phyloP scores from a whole-genome alignment of 2,329 filamentous ascomycete species.

The Periconia sp. region DNA sequence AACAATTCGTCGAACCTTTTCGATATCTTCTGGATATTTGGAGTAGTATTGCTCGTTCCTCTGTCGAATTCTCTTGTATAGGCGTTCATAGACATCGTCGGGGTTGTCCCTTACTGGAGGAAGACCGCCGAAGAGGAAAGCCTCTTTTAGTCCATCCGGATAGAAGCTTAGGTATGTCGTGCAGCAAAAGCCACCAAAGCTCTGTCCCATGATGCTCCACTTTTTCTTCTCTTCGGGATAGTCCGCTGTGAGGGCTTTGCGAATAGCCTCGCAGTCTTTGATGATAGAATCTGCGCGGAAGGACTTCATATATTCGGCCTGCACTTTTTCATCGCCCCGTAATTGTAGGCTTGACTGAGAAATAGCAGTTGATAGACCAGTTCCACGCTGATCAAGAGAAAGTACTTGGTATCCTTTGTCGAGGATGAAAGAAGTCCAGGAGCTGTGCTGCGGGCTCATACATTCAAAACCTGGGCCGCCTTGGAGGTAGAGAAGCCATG shows the following conservation, averaged over 20 bases:
- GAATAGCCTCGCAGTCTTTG: constrained; percentile 84
- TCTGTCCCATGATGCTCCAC: constrained; percentile 90
- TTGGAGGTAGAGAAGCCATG: constrained; percentile 75
- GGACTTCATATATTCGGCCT: constrained; percentile 80
- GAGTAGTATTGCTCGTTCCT: constrained; percentile 80
- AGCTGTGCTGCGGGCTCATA: constrained; percentile 73
- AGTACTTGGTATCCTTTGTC: constrained; percentile 83
- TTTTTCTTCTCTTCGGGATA: constrained; percentile 73
- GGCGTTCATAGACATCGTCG: constrained; percentile 76
- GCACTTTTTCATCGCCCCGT: constrained; percentile 67
- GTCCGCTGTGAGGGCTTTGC: constrained; percentile 73
- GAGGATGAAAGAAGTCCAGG: constrained; percentile 73
- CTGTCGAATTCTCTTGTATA: constrained; percentile 71
- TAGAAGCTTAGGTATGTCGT: constrained; percentile 83
- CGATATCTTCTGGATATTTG: constrained; percentile 84
- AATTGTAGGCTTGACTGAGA: constrained; percentile 73
- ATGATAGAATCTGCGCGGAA: constrained; percentile 94
- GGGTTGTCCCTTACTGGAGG: constrained; percentile 75
- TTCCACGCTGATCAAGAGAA: constrained; percentile 89
- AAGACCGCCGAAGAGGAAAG: constrained; percentile 83
- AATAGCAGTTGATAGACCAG: constrained; percentile 82
- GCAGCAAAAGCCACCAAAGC: constrained; percentile 87
- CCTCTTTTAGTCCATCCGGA: constrained; percentile 77
- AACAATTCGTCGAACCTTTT: constrained; percentile 70
- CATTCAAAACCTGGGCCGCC: constrained; percentile 86